Conservation (phyloP, 495 filamentous ascomycete genomes). For the Trichoderma orchidacearum region DNA sequence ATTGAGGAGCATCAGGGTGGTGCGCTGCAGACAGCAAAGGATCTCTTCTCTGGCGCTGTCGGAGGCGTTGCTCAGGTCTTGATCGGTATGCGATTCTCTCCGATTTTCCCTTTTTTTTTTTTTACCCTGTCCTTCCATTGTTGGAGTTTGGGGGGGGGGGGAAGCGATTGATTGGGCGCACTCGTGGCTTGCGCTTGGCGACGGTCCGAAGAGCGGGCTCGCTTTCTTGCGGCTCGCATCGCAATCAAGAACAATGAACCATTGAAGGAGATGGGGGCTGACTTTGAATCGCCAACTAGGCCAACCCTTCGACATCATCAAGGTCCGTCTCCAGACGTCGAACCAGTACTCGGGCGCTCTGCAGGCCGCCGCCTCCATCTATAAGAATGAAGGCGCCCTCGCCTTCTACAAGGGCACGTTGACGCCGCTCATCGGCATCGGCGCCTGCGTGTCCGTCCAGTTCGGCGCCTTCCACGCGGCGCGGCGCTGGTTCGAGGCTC, state of each 20-base stretch:
- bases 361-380: conserved; percentile 69
- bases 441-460: conserved; percentile 93
- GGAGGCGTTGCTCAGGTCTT: conserved; percentile 92
- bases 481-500: conserved; percentile 66
- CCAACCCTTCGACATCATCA: conserved; percentile 97
- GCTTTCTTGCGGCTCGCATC: background rate
- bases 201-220: background rate
- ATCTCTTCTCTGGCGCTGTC: conserved; percentile 78
- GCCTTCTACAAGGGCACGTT: conserved; percentile 98
- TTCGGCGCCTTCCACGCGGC: conserved; percentile 96
- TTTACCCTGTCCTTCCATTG: too few relatives aligned
- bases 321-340: conserved; percentile 90
- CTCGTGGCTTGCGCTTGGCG: background rate
- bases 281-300: conserved; percentile 33
- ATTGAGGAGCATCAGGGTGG: conserved; percentile 6
- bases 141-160: too few relatives aligned
- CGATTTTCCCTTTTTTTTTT: background rate
- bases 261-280: too few relatives aligned
- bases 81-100: conserved; percentile 50
- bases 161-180: background rate
- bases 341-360: conserved; percentile 66
- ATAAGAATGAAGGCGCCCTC: conserved; percentile 69
- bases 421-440: conserved; percentile 92
- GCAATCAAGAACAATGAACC: too few relatives aligned
- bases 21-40: conserved; percentile 58